Evolutionary conservation across 495 filamentous ascomycete species (phyloP), one percentile per base, ranked within the genome.

Genomic region (Aspergillus panamensis): DNA sequence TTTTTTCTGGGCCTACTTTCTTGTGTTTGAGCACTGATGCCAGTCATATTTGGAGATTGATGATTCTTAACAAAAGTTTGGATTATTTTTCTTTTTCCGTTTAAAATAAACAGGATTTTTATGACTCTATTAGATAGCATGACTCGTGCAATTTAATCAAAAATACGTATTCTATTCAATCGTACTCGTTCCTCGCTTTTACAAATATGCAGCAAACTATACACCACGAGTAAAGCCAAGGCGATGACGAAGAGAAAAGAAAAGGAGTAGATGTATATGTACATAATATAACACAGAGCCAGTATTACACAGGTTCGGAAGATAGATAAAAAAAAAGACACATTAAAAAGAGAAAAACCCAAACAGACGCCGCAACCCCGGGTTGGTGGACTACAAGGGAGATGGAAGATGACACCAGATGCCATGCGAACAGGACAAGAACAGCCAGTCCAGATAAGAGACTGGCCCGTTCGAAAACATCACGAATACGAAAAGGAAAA

Each of bases 361-460:
- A 52, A 42, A 61, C 31, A 60, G 62, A 68, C 62, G 65, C 65
- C 66, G 53, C 56, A 64, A 65, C 60, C 60, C 64, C 58, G 33
- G 53, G 57, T 55, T 43, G 55, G 57, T 57, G 35, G 59, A 66
- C 52, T 61, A 65, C 50, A 62, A 61, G 53, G 57, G 50, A 51
- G 56, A 58, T 57, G 40, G 55, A 57, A 58, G 50, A 54, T 40
- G 37, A 57, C 47, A 57, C 51, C 55, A 52, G 47, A 62, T 63
- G 61, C 58, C 58, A 66, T 66, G 64, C 63, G 55, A 61, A 42
- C 48, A 60, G 30, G 45, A 55, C 35, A 49, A 45, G 14, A 55
- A 60, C 19, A 35, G 44, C 39, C 58, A 42, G 52, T 44, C 31
- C 53, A 60, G 47, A 17, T 55, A 64, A 58, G 49, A 65, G 62